A percentile compares a stretch with the other conserved stretches of the same genome.
Conservation (phyloP, 176 grass and related monocot genomes). For the Poa annua region DNA sequence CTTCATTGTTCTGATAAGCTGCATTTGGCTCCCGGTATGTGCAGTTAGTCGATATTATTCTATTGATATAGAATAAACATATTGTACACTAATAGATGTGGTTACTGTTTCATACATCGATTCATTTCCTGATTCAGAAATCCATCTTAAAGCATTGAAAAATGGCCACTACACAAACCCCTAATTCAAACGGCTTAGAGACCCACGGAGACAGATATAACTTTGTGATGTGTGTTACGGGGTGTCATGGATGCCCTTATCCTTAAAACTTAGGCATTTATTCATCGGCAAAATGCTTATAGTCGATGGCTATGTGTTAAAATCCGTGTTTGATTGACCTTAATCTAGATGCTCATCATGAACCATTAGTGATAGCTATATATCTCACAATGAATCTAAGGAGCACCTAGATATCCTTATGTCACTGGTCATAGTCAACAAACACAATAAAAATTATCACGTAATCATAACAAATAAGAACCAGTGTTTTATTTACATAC, state of each 20-base stretch:
- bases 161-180: not conserved
- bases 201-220: not conserved
- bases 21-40: conserved; percentile 78
- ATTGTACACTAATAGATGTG: not conserved
- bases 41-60: not conserved
- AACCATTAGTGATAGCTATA: too few relatives aligned
- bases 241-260: not conserved
- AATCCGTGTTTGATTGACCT: too few relatives aligned
- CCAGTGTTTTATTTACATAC: too few relatives aligned
- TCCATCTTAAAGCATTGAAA: not conserved
- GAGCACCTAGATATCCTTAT: too few relatives aligned
- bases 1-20: conserved; percentile 56
- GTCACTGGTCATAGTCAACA: too few relatives aligned
- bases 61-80: not conserved
- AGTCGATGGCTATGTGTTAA: too few relatives aligned
- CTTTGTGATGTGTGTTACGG: not conserved
- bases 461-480: too few relatives aligned
- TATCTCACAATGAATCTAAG: too few relatives aligned
- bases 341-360: too few relatives aligned
- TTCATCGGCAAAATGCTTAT: not conserved
- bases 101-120: not conserved
- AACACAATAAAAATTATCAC: too few relatives aligned
- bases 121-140: not conserved
- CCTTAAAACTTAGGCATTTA: not conserved
- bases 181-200: not conserved